phyloP scores from a whole-genome alignment of 139 green algal species.

The Chlorokybus atmophyticus region DNA sequence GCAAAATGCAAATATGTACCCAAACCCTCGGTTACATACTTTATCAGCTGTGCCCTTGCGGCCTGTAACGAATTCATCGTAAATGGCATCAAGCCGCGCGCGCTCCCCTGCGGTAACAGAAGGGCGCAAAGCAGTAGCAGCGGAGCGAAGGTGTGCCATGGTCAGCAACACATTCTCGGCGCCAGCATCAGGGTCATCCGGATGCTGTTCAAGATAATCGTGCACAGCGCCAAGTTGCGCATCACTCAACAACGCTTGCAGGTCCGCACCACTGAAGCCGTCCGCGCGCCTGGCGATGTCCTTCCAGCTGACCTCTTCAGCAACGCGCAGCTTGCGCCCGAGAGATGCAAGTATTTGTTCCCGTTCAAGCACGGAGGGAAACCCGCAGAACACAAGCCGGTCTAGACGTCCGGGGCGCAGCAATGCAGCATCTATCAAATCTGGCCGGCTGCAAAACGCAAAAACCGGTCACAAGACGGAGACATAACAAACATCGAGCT shows the following conservation, averaged over 20 bases:
- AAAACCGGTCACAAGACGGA: no score
- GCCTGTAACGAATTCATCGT: no score
- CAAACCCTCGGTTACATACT: no score
- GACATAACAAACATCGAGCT: no score
- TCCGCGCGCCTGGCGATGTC: constrained; percentile 8
- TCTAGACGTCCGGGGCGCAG: constrained; percentile 32
- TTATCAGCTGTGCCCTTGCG: no score
- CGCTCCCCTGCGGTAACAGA: constrained; percentile 15
- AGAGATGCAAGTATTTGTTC: constrained; percentile 22
- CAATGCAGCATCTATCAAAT: constrained; percentile 34
- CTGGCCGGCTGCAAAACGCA: constrained; percentile 17
- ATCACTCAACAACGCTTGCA: constrained; percentile 29
- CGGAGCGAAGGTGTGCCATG: constrained; percentile 5
- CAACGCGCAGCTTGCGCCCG: constrained; percentile 11
- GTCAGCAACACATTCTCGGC: background rate
- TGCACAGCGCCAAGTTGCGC: constrained; percentile 31
- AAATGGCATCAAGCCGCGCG: constrained; percentile 16
- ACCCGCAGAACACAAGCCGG: constrained; percentile 27
- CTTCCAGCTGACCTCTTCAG: constrained; percentile 28
- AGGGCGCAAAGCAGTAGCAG: background rate
- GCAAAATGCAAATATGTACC: no score
- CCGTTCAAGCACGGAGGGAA: constrained; percentile 18
- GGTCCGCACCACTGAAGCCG: constrained; percentile 31
- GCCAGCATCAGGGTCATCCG: background rate
- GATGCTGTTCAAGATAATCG: constrained; percentile 11